Conservation (phyloP, 768 basidiomycete species). For the Krasilnikovozyma curviuscula region DNA sequence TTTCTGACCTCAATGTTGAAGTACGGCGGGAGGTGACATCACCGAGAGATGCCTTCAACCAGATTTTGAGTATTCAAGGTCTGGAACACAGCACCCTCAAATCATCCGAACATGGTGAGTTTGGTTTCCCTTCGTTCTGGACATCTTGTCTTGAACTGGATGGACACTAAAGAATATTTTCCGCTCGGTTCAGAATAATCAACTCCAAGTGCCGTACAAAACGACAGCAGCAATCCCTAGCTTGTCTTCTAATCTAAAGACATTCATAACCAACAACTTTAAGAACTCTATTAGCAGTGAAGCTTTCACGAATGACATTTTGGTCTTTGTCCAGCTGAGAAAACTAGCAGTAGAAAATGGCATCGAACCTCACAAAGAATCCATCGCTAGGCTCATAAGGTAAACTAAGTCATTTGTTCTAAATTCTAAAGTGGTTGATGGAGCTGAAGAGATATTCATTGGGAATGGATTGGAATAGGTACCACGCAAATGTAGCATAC, state of each 20-base stretch:
- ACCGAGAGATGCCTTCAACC: too few species aligned
- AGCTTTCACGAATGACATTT: constrained; percentile 59
- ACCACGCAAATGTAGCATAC: constrained; percentile 74
- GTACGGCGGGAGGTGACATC: too few species aligned
- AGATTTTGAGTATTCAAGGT: too few species aligned
- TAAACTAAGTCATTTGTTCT: constrained; percentile 21
- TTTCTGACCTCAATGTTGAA: too few species aligned
- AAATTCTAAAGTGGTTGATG: constrained; percentile 1
- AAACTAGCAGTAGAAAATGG: constrained; percentile 36
- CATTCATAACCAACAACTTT: constrained; percentile 44
- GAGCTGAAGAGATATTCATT: not conserved
- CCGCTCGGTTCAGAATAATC: constrained; percentile 31
- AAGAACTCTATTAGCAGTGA: constrained; percentile 64
- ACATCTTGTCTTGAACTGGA: not conserved
- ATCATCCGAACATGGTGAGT: too few species aligned
- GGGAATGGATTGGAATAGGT: constrained; percentile 34
- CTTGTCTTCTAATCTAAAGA: constrained; percentile 26
- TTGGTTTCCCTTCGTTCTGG: not conserved
- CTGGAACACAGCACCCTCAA: too few species aligned
- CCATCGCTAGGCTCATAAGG: constrained; percentile 33
- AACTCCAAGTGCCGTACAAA: constrained; percentile 56
- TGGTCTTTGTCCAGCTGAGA: constrained; percentile 46
- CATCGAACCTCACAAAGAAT: constrained; percentile 30
- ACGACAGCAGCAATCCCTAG: constrained; percentile 41
- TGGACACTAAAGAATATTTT: not conserved